A percentile compares a stretch with the other conserved stretches of the same genome.
These are phyloP conservation scores for Ananas comosus DNA, from an alignment of 176 grass and related monocot genomes.

Conservation along the genomic window DNA sequence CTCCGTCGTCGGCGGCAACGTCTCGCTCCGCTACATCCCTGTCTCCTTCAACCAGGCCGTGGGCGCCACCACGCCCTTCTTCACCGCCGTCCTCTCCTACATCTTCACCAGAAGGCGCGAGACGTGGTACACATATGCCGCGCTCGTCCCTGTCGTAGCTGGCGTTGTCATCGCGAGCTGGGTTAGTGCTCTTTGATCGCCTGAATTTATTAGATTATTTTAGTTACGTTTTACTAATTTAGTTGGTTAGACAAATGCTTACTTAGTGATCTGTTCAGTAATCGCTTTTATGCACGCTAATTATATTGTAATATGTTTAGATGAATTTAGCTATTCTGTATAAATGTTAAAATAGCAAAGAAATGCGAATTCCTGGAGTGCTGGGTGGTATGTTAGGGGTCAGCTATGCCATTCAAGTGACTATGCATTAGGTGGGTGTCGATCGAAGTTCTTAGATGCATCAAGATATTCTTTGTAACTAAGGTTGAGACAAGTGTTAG, in stretches of 20 bases:
- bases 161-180: constrained; percentile 77
- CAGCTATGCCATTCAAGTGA: no score
- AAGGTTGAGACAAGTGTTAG: no score
- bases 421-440: no score
- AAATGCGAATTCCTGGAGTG: no score
- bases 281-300: no score
- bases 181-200: constrained; percentile 9
- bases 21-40: constrained; percentile 62
- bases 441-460: no score
- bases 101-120: constrained; percentile 63
- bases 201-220: neutral
- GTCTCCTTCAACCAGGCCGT: constrained; percentile 85
- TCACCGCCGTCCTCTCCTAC: constrained; percentile 68
- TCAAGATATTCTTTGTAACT: no score
- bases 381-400: no score
- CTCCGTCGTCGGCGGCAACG: constrained; percentile 72
- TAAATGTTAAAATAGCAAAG: no score
- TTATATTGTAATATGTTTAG: no score
- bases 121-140: constrained; percentile 62
- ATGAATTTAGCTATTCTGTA: no score
- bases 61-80: constrained; percentile 76
- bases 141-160: constrained; percentile 68
- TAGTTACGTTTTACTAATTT: neutral
- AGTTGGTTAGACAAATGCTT: neutral
- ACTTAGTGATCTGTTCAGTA: neutral